These are phyloP conservation scores for Apostasia shenzhenica DNA, from an alignment of 106 monocot genomes.

Conservation along the genomic window DNA sequence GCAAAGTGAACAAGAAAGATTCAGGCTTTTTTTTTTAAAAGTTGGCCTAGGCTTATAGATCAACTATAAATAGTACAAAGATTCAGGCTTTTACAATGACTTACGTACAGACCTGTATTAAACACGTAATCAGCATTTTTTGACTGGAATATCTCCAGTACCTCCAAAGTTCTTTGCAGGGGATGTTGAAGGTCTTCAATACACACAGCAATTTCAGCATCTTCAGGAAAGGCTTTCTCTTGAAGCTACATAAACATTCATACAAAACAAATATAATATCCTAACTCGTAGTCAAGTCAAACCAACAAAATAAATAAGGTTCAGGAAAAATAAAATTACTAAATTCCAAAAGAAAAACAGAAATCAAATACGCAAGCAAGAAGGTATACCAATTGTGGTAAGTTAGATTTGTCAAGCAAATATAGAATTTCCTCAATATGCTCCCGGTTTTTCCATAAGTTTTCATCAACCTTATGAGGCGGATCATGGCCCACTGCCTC, in stretches of 20 bases:
- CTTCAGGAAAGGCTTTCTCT: slow-evolving; percentile 32
- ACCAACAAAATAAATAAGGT: neutral
- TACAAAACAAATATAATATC: neutral
- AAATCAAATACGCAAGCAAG: neutral
- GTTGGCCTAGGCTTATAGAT: too few relatives aligned
- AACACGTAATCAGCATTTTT: slow-evolving; percentile 81
- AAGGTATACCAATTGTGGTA: slow-evolving; percentile 45
- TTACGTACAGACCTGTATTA: slow-evolving; percentile 48
- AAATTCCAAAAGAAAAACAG: neutral
- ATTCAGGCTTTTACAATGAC: neutral
- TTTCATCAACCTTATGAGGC: slow-evolving; percentile 88
- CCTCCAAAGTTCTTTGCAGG: slow-evolving; percentile 37
- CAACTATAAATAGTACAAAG: too few relatives aligned
- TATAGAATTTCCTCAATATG: slow-evolving; percentile 90
- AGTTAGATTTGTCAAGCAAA: slow-evolving; percentile 58
- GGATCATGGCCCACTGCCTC: slow-evolving; percentile 41
- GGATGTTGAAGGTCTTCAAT: slow-evolving; percentile 35
- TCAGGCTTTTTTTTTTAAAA: too few relatives aligned
- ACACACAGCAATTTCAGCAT: slow-evolving; percentile 25
- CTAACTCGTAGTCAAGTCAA: neutral
- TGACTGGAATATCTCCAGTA: slow-evolving; percentile 47
- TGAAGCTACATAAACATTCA: slow-evolving; percentile 31
- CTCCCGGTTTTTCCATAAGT: slow-evolving; percentile 95
- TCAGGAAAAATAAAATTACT: neutral
- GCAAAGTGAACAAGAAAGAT: too few relatives aligned